Percentiles rank a stretch among this genome's conserved stretches.
Evolutionary conservation across 371 early-diverging fungal genomes (phyloP).

Genomic region (Choanephora cucurbitarum): DNA sequence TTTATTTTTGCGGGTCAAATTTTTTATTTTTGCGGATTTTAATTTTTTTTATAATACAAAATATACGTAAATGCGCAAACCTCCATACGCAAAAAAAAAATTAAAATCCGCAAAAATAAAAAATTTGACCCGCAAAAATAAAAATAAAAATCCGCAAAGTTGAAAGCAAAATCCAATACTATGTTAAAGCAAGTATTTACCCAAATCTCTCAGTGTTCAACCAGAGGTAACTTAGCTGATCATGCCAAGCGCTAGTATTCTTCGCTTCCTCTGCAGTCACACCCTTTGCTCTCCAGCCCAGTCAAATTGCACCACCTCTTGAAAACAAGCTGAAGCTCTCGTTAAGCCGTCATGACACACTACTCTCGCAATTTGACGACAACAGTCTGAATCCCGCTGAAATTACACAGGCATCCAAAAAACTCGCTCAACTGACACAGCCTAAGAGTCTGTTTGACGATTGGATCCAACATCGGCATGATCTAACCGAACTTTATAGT

Average conservation of each 20-base stretch:
- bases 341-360: slow-evolving; percentile 36
- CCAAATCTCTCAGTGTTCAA: not conserved
- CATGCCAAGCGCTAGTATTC: too few species aligned
- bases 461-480: slow-evolving; percentile 34
- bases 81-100: too few species aligned
- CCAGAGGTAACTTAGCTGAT: not conserved
- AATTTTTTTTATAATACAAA: too few species aligned
- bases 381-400: slow-evolving; percentile 23
- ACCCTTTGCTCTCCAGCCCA: slow-evolving; percentile 18
- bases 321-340: slow-evolving; percentile 31
- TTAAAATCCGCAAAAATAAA: too few species aligned
- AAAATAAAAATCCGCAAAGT: too few species aligned
- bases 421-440: slow-evolving; percentile 30
- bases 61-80: too few species aligned
- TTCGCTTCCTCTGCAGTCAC: too few species aligned
- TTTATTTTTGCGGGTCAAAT: too few species aligned
- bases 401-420: slow-evolving; percentile 38
- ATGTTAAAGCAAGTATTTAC: not conserved
- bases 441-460: slow-evolving; percentile 35
- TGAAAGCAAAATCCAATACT: too few species aligned
- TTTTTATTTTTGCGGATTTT: too few species aligned
- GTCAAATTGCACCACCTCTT: slow-evolving; percentile 39
- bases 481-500: slow-evolving; percentile 35
- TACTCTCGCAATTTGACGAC: slow-evolving; percentile 30
- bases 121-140: too few species aligned